Base-by-base conservation (phyloP, 2,329 filamentous ascomycete species). In the Xylariaceae sp. region DNA sequence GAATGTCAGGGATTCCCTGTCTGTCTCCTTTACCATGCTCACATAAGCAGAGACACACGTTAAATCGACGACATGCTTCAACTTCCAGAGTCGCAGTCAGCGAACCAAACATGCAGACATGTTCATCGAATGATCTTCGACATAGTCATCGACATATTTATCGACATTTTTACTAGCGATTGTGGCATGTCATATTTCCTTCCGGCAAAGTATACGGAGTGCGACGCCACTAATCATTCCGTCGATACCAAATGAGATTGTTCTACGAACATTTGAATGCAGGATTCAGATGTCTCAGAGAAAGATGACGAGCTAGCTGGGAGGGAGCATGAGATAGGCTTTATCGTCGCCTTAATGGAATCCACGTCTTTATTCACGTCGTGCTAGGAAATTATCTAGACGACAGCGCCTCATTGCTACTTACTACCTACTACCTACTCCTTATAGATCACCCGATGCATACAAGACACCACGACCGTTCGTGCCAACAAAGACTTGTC, bases 401-500 rank as follows among this genome's bases (percentile, higher is more conserved):
- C 45, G 7, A 54, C 51, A 19, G 35, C 35, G 35, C 3, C 35
- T 37, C 35, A n/a, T 37, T 1, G 35, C 35, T 37, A 37, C 35
- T 19, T 2, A 35, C 6, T 35, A 9, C 6, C 31, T 37, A 3
- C 45, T 41, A 29, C 53, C 56, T 5, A 48, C 41, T n/a, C 37
- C n/a, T 40, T 7, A 42, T 9, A 66, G 58, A 26, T 51, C 53
- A 1, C 65, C 63, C 1, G 60, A 62, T 12, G 67, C 72, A 54
- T 68, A 72, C 52, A 78, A 69, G 4, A 76, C 75, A 11, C 76
- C 76, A 1, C 76, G 71, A 0, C 76, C 76, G 51, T 79, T 78
- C 2, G 76, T 79, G 0, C 76, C 76, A 12, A 79, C 75, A 45
- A 77, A 79, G 0, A 79, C 75, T 50, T 74, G 68, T 1, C 71